Evolutionary conservation across 306 rosid species (phyloP), one percentile per base, ranked within the genome.

Genomic region (Potentilla sterilis): DNA sequence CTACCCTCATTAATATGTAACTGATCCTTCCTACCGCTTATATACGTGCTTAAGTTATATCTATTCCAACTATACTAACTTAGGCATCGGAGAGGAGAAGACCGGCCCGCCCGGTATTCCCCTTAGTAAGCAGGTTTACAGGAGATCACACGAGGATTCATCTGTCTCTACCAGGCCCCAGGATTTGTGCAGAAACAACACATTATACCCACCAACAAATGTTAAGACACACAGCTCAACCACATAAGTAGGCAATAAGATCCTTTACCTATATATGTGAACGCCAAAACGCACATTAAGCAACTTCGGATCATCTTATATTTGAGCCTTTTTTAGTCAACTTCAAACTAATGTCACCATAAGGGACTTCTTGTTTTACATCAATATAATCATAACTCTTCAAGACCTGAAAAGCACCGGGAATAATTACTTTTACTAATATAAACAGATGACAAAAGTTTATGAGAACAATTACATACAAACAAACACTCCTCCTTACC

Each of bases 281-380:
- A 43, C 40, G 41, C 54, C 54, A 1, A 28, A 67, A 70, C 59
- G 72, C 70, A 76, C 28, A 46, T 0, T 44, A 65, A 38, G 18
- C 34, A 70, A 64, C 46, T 74, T 75, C 19, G 54, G 52, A 58
- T 73, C 67, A 16, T 67, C 67, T 89, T 82, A 94, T 61, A 84
- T 69, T 80, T 85, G 84, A 84, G 75, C 80, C 85, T 86, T 86
- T 61, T 63, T 82, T 72, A 19, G 87, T 87, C 82, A 92, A 75
- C 67, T 81, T 89, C 87, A 95, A 83, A 78, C 21, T 79, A 72
- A 92, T 48, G 83, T 95, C 97, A 44, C 85, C 90, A 40, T 90
- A 89, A 61, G 96, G 91, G 64, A 52, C 82, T 74, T 92, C 93
- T 87, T 90, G 97, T n/a, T 84, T 73, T 49, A 90, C 89, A 70